Base-by-base conservation (phyloP, 2,329 filamentous ascomycete genomes). In the Monilinia fructigena region DNA sequence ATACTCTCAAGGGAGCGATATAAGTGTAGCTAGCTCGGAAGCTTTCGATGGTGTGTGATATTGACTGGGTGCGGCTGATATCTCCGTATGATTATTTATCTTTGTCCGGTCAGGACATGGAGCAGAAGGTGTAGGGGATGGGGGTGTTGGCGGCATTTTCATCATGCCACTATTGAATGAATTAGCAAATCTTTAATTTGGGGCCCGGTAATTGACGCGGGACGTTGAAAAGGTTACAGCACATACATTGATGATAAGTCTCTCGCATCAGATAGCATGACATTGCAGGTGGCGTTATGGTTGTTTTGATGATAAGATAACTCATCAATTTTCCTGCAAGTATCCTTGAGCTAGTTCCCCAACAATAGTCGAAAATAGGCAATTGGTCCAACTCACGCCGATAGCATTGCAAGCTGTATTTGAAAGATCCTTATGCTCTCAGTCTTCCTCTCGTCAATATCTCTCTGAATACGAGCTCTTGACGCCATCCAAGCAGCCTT, bases 301-400 rank as follows among this genome's bases (percentile, higher is more conserved):
- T 71, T 65, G 38, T 68, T 71, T 56, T 72, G 69, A 56, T 72
- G 66, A 60, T 72, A 72, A 45, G 70, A 71, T 55, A 71, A 42
- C 60, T 71, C 68, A 58, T 72, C 70, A 47, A 70, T 62, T 65
- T 71, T 72, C 45, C 70, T 71, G 63, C 60, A 26, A 60, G 54
- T 55, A 67, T 38, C 23, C 65, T 53, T 67, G 45, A 38, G 53
- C 54, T 42, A 42, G 47, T 40, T 48, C 50, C 45, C 11, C 40
- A 59, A 40, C 45, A 18, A 56, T 47, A 45, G 65, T 60, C 23
- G 20, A 18, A 40, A 56, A 50, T 26, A 35, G 23, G 18, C 26
- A 48, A 53, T 40, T 53, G 28, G 55, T 60, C 23, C 16, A 50
- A 71, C 70, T 66, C 62, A 71, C 70, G 70, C 66, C 53, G 71